Evolutionary conservation across 192 early-diverging fungal species (phyloP).

Genomic region (Coemansia pectinata): DNA sequence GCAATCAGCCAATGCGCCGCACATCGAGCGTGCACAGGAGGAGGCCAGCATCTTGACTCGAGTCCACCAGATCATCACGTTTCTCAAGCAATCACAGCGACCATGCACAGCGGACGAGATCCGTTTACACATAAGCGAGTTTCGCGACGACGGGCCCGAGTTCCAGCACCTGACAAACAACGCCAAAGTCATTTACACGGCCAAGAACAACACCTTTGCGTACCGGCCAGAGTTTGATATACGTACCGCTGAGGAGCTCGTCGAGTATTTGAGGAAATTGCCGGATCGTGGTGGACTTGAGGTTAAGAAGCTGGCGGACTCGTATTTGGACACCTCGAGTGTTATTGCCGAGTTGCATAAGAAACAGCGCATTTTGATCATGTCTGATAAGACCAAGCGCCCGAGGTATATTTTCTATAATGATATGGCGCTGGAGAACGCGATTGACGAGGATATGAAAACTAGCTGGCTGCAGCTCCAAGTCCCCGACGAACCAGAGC

Average conservation of each 20-base stretch:
- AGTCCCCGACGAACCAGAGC: slow-evolving; percentile 72
- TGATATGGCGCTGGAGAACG: slow-evolving; percentile 21
- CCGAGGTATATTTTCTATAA: slow-evolving; percentile 74
- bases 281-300: slow-evolving; percentile 67
- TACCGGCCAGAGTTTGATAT: slow-evolving; percentile 80
- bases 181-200: slow-evolving; percentile 66
- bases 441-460: slow-evolving; percentile 63
- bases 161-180: slow-evolving; percentile 62
- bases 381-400: slow-evolving; percentile 64
- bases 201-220: slow-evolving; percentile 59
- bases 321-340: slow-evolving; percentile 58
- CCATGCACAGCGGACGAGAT: slow-evolving; percentile 65
- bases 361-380: slow-evolving; percentile 62
- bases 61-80: slow-evolving; percentile 39
- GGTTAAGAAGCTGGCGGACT: slow-evolving; percentile 73
- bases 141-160: slow-evolving; percentile 57
- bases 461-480: slow-evolving; percentile 67
- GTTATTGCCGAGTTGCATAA: slow-evolving; percentile 36
- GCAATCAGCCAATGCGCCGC: slow-evolving; percentile 11
- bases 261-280: slow-evolving; percentile 60
- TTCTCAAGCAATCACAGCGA: slow-evolving; percentile 56
- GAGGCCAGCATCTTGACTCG: slow-evolving; percentile 27
- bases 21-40: slow-evolving; percentile 14
- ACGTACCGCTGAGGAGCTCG: slow-evolving; percentile 68
- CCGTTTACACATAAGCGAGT: slow-evolving; percentile 59